Evolutionary conservation across 768 basidiomycete genomes (phyloP), one percentile per base, ranked within the genome.

Genomic region (Flagelloscypha sp.): DNA sequence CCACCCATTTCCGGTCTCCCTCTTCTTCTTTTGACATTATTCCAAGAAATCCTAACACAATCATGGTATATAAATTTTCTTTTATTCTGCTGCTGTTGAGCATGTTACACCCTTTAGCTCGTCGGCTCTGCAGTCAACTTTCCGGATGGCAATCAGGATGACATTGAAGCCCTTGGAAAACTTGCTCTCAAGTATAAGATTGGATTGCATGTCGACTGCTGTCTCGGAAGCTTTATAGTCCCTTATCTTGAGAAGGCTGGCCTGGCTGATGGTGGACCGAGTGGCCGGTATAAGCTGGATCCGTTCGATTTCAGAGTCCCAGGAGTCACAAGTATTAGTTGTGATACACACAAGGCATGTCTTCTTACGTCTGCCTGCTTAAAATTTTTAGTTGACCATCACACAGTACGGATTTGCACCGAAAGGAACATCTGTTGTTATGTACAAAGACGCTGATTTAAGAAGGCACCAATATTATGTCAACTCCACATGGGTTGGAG

Each of bases 151-250:
- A 79, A 79, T 48, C 83, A 85, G 61, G 89, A 93, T 52, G 76
- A 92, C 39, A 94, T 99, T 35, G 65, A 75, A 11, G 77, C 69
- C 0, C 77, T 99, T 3, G 83, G 76, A 12, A 64, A 63, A 24
- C 67, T 99, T 11, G 93, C 94, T 0, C 57, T 70, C 37, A 66
- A 62, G 45, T 58, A 92, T 53, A 80, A 83, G 12, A 66, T 93
- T 37, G 90, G 92, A 6, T 58, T 97, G 17, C 94, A 95, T 53
- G 92, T 97, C 40, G 93, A 95, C 48, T 93, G 90, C 54, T 97
- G 93, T 55, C 66, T 97, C 7, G 93, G 92, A 2, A 84, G 83
- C 32, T 95, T 98, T 59, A 83, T 97, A 44, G 72, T 97, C 41
- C 92, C 94, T 0, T 99, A 87, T 70, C 68, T 99, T 31, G 84